These are phyloP conservation scores for Rhynchospora tenuis DNA, from an alignment of 176 grass and related monocot species.

Conservation along the genomic window DNA sequence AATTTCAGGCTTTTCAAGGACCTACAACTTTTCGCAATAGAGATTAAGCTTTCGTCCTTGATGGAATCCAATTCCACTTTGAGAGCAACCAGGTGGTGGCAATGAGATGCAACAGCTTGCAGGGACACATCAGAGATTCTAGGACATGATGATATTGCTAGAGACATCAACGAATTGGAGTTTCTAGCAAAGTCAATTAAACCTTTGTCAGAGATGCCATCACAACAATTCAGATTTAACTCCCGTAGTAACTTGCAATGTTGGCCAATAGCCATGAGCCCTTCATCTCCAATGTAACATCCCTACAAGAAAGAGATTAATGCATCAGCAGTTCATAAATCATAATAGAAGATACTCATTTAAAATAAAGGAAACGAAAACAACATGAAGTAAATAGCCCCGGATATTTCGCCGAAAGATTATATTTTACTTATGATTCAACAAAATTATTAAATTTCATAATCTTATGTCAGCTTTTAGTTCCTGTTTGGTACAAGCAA, in stretches of 20 bases:
- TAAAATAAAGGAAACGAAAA: background rate
- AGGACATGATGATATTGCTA: slow-evolving; percentile 51
- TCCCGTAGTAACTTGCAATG: slow-evolving; percentile 62
- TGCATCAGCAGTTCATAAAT: background rate
- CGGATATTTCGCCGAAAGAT: background rate
- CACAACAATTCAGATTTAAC: slow-evolving; percentile 57
- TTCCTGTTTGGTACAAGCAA: background rate
- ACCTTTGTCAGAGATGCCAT: slow-evolving; percentile 66
- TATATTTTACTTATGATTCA: background rate
- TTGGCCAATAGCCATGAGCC: slow-evolving; percentile 66
- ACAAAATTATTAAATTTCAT: too few species aligned
- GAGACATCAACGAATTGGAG: slow-evolving; percentile 45
- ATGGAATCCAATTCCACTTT: slow-evolving; percentile 56
- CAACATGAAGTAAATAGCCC: background rate
- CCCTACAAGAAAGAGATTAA: slow-evolving; percentile 35
- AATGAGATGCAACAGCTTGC: slow-evolving; percentile 66
- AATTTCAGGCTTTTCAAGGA: slow-evolving; percentile 69
- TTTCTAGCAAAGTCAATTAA: slow-evolving; percentile 60
- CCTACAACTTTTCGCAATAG: slow-evolving; percentile 60
- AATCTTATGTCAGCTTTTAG: background rate
- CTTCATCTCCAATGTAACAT: slow-evolving; percentile 85
- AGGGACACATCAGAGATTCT: slow-evolving; percentile 80
- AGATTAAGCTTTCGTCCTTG: slow-evolving; percentile 55
- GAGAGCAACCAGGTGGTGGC: slow-evolving; percentile 46
- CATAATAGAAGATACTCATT: background rate